Base-by-base conservation (phyloP, 2,329 filamentous ascomycete genomes). In the Penicillium glabrum region DNA sequence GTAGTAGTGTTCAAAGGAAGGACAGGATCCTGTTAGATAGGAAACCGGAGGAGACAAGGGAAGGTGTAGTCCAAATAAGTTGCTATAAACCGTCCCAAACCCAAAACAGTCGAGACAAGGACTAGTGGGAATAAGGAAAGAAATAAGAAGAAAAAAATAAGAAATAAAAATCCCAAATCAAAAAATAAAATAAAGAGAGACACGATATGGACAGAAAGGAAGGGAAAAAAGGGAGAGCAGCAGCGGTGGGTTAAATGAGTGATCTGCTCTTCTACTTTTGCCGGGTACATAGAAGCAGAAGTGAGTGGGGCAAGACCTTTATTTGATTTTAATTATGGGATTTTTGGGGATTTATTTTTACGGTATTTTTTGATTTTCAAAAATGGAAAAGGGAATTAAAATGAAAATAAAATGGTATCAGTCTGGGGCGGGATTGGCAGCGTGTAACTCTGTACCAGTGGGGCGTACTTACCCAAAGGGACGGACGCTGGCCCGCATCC, bases 181-280 rank as follows among this genome's bases (percentile, higher is more conserved):
- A 64, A 60, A 64, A 60, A 58, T 62, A 51, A 65, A 64, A 64
- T 62, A 68, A 69, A 66, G 72, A 72, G 68, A 72, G 67, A 73
- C 65, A 66, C 60, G 63, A 66, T 68, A 67, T 66, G 65, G 56
- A 50, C 55, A 33, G 60, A 51, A 60, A 52, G 54, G 50, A 59
- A 58, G 59, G 61, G 53, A 41, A 50, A 58, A 58, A 66, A 60
- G 56, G 59, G 58, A 61, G 65, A 66, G 62, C 61, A 64, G 64
- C 61, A 61, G 59, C 59, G 60, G 67, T 72, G 69, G 70, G 68
- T 72, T 71, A 74, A 67, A 72, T 66, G 64, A 69, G 62, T 69
- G 70, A 73, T 72, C 70, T 72, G 65, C 70, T 72, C 65, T 65
- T 62, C 62, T 68, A 61, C 64, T 52, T 21, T 61, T 67, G 67